A percentile compares a stretch with the other conserved stretches of the same genome.
Conservation (phyloP, 768 basidiomycete species). For the Xanthoconium purpureum region DNA sequence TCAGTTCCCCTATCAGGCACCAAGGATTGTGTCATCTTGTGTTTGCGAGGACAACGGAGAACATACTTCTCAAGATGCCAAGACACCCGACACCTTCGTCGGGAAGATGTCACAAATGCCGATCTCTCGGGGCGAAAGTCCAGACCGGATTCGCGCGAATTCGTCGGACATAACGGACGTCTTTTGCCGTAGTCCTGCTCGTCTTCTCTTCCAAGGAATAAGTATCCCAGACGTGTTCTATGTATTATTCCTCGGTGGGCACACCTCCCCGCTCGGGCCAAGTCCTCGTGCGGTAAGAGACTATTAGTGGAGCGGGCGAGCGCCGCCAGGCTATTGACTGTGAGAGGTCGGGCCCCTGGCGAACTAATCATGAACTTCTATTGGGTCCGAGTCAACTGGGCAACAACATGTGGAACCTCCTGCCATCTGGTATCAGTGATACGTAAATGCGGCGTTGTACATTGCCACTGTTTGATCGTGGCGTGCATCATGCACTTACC, state of each 20-base stretch:
- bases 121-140: conserved; percentile 4
- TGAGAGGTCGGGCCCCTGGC: neutral
- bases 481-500: too few species aligned
- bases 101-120: conserved; percentile 36
- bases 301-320: conserved; percentile 20
- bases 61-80: conserved; percentile 42
- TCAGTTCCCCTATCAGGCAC: neutral
- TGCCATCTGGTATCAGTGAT: too few species aligned
- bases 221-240: conserved; percentile 40
- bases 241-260: conserved; percentile 42
- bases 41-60: neutral
- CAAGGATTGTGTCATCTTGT: neutral
- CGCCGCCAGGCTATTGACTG: neutral
- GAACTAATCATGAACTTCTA: neutral
- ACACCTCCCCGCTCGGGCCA: conserved; percentile 43
- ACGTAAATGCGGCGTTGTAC: too few species aligned
- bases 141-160: neutral
- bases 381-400: too few species aligned
- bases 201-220: conserved; percentile 17
- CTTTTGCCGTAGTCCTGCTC: conserved; percentile 26
- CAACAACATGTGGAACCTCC: too few species aligned
- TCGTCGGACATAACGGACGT: conserved; percentile 37
- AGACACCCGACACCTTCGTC: conserved; percentile 44
- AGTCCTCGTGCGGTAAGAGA: conserved; percentile 31
- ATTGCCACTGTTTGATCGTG: too few species aligned